Base-by-base conservation (phyloP, 176 grass and related monocot species). In the Leersia perrieri region DNA sequence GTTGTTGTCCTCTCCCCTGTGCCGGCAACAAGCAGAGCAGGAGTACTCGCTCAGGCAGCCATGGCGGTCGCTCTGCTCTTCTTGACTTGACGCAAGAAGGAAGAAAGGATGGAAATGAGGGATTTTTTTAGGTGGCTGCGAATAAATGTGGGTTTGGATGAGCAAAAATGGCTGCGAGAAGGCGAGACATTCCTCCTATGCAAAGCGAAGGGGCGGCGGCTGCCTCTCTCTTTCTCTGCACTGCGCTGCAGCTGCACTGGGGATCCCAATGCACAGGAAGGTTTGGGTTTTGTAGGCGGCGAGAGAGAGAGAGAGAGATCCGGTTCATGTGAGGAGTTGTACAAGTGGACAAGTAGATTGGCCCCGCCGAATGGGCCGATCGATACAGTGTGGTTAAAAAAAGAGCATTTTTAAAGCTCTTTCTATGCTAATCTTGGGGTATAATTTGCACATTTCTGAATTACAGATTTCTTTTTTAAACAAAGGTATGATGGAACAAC, bases 181-280 rank as follows among this genome's bases (percentile, higher is more conserved):
- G 3, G 71, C 71, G 53, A 63, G 82, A 85, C 87, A 89, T 85
- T 89, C 87, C 68, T 89, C 87, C 68, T 79, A 70, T 63, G 73
- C 41, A 16, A 61, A 66, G 80, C 1, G 22, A 42, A n/a, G n/a
- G 40, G 40, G 40, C 3, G 7, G 40, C 40, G 13, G 40, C 40
- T n/a, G n/a, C n/a, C n/a, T n/a, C n/a, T n/a, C n/a, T n/a, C n/a
- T n/a, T n/a, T n/a, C n/a, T 42, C 47, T 53, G 45, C 41, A 47
- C n/a, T n/a, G 2, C 14, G 4, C 39, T 1, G 63, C 30, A 18
- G n/a, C 80, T 33, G 63, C 23, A 11, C 55, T 77, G 86, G 62
- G 68, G 87, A 88, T 88, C 87, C 87, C 87, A 29, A 88, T n/a
- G n/a, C n/a, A n/a, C n/a, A n/a, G n/a, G n/a, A n/a, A n/a, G n/a